phyloP scores from a whole-genome alignment of 345 rosid species.

The Bruguiera gymnorhiza region DNA sequence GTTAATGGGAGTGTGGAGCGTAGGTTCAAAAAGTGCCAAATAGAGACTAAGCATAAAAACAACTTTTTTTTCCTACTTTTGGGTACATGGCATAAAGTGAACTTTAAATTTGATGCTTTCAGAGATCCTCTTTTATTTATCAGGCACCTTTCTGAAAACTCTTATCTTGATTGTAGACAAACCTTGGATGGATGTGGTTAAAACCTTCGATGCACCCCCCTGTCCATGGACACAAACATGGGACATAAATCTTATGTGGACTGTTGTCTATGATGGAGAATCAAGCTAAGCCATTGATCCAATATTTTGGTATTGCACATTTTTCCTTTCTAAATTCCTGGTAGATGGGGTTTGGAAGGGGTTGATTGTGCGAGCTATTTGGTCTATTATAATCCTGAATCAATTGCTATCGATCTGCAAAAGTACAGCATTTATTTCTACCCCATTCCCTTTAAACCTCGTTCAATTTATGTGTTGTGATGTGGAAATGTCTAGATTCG shows the following conservation, averaged over 20 bases:
- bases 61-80: slow-evolving; percentile 30
- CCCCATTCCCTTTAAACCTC: background rate
- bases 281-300: slow-evolving; percentile 12
- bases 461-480: background rate
- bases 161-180: slow-evolving; percentile 70
- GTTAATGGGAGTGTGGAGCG: slow-evolving; percentile 52
- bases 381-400: slow-evolving; percentile 16
- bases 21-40: slow-evolving; percentile 38
- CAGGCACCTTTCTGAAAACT: slow-evolving; percentile 68
- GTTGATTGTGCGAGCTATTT: background rate
- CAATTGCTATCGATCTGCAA: slow-evolving; percentile 4
- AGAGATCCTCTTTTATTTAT: slow-evolving; percentile 83
- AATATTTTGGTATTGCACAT: slow-evolving; percentile 7
- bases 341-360: background rate
- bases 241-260: slow-evolving; percentile 42
- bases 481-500: slow-evolving; percentile 1
- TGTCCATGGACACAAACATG: slow-evolving; percentile 84
- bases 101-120: slow-evolving; percentile 71
- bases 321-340: slow-evolving; percentile 6
- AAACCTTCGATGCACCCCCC: slow-evolving; percentile 63
- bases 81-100: slow-evolving; percentile 33
- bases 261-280: slow-evolving; percentile 1
- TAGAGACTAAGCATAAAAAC: slow-evolving; percentile 43
- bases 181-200: slow-evolving; percentile 88
- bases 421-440: slow-evolving; percentile 1